Base-by-base conservation (phyloP, 1,139 yeast species). In the Yamadazyma dendronema region DNA sequence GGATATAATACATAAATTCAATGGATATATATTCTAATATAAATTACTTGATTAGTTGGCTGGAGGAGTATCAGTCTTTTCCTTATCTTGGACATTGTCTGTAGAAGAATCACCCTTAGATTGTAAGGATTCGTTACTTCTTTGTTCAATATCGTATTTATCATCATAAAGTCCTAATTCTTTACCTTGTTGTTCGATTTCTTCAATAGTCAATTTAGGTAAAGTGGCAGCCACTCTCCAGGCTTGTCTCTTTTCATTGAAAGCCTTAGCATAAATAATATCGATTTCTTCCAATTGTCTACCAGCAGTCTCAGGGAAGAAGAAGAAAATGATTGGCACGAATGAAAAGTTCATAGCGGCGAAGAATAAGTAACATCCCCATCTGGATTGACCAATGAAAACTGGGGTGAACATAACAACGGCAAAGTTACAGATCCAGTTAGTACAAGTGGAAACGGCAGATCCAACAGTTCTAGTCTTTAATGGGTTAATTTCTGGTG, bases 401-500 rank as follows among this genome's bases (percentile, higher is more conserved):
- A 64, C 57, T 12, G 76, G 76, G 15, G 75, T 69, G 50, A 70
- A 68, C 74, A 70, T 67, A 38, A 68, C 76, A 34, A 70, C 74
- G 32, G 70, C 74, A 47, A 69, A 69, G 49, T 70, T 70, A 44
- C 63, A 55, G 41, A 69, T 49, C 75, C 76, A 70, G 55, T 70
- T 70, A 37, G 74, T 65, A 61, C 74, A 68, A 17, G 75, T 69
- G 17, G 71, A 64, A 25, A 75, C 59, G 28, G 81, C 83, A 36
- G 77, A 64, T 55, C 66, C 81, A 61, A 56, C 66, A 34, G 81
- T 76, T 63, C 84, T 74, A 32, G 79, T 73, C 54, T 74, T 68
- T 56, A 77, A 67, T n/a, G 84, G 82, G 52, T 77, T 72, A 41
- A 79, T 74, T 59, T 79, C 85, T 32, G 83, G 79, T 37, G 81